A percentile compares a stretch with the other conserved stretches of the same genome.
These are phyloP conservation scores for Penicillium nordicum DNA, from an alignment of 2,329 filamentous ascomycete genomes.

Conservation along the genomic window DNA sequence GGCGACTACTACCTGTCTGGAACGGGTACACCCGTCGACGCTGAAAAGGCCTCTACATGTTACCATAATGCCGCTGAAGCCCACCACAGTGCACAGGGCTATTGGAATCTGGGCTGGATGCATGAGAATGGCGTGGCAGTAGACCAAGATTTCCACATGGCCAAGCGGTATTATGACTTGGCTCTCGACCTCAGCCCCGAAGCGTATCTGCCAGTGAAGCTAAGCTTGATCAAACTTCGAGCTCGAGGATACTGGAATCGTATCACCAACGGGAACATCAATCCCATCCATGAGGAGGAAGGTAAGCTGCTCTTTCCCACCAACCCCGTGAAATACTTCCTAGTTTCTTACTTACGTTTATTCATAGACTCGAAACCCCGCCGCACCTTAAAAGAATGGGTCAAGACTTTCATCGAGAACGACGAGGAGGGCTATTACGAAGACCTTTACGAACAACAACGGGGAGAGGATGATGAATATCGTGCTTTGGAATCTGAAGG, in stretches of 20 bases:
- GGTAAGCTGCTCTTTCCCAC: constrained; percentile 53
- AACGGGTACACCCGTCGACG: constrained; percentile 66
- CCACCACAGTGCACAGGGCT: constrained; percentile 85
- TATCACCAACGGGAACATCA: constrained; percentile 82
- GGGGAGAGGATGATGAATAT: constrained; percentile 33
- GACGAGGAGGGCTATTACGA: constrained; percentile 66
- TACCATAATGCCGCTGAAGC: constrained; percentile 91
- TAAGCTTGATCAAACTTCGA: constrained; percentile 82
- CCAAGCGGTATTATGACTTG: constrained; percentile 92
- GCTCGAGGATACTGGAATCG: constrained; percentile 91
- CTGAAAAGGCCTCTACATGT: constrained; percentile 86
- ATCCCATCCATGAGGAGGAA: constrained; percentile 86
- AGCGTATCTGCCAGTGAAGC: constrained; percentile 86
- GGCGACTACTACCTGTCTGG: constrained; percentile 93
- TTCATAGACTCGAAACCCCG: constrained; percentile 64
- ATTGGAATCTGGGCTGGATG: constrained; percentile 99
- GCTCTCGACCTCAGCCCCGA: constrained; percentile 88
- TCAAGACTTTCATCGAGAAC: constrained; percentile 76
- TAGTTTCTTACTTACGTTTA: background rate
- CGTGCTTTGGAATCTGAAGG: constrained; percentile 27
- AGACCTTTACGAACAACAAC: constrained; percentile 45
- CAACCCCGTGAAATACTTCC: background rate
- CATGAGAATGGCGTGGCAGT: constrained; percentile 94
- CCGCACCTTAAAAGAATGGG: constrained; percentile 80
- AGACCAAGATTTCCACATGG: constrained; percentile 92